Evolutionary conservation across 805 yeast species (phyloP).

Genomic region (Kodamaea restingae): DNA sequence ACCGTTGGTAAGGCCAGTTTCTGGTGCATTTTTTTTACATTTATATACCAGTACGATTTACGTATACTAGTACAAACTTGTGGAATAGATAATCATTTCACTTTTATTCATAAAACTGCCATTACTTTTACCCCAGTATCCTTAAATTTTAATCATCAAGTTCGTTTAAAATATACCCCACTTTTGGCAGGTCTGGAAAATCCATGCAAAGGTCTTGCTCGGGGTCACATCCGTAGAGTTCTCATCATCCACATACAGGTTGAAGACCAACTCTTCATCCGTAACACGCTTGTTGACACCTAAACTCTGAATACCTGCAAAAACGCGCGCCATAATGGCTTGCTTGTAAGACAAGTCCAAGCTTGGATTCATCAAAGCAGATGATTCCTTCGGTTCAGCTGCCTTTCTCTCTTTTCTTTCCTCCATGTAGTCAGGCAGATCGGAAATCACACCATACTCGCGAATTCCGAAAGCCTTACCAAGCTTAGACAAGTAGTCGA

Average conservation of each 20-base stretch:
- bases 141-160: background rate
- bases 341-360: slow-evolving; percentile 7
- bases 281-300: slow-evolving; percentile 2
- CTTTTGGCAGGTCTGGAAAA: slow-evolving; percentile 8
- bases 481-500: slow-evolving; percentile 27
- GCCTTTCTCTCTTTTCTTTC: slow-evolving; percentile 11
- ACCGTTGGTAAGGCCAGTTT: no score
- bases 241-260: slow-evolving; percentile 6
- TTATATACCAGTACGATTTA: no score
- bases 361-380: slow-evolving; percentile 2
- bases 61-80: no score
- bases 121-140: no score
- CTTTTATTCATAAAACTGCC: no score
- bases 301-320: slow-evolving; percentile 1
- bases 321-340: slow-evolving; percentile 2
- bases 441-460: slow-evolving; percentile 37
- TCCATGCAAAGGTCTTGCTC: slow-evolving; percentile 1
- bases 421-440: slow-evolving; percentile 33
- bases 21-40: no score
- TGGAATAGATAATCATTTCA: no score
- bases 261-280: slow-evolving; percentile 8
- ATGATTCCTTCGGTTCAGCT: background rate
- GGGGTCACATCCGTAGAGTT: slow-evolving; percentile 1
- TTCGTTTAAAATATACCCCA: slow-evolving; percentile 5
- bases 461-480: slow-evolving; percentile 21